Evolutionary conservation across 2,329 filamentous ascomycete species (phyloP), one percentile per base, ranked within the genome.

Genomic region (Phoma sp.): DNA sequence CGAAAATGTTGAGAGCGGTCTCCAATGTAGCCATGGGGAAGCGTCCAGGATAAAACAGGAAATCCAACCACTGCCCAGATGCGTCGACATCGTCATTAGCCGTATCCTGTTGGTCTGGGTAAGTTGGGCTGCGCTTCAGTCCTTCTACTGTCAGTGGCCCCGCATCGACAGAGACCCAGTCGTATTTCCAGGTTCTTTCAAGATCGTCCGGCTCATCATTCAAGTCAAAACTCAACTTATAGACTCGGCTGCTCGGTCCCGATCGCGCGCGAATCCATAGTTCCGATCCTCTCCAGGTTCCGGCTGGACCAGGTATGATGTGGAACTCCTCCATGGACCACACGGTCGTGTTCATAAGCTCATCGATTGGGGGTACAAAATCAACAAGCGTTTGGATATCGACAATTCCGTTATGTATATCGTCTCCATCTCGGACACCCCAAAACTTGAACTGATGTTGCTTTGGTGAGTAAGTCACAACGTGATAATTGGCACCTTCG

Each of bases 401-500:
- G 59, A 86, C 84, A 13, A 96, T 81, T 8, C 87, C 81, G 19
- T 92, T 73, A 2, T 78, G 81, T 61, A 77, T 62, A 64, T 78
- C 61, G 65, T 89, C 82, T 64, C 84, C 84, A 48, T 88, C 85
- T 62, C 87, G 85, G 17, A 89, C 84, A 48, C 85, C 85, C 91
- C 93, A 99, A 71, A 99, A 93, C 74, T 96, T 98, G 82, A 99
- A 98, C 71, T 94, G 89, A 32, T 95, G 85, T 27, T 92, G 90
- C 60, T 95, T 86, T 0, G 95, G 94, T 10, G 93, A 97, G 74
- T 92, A 96, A 8, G 92, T 94, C 33, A 91, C 86, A 48, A 94
- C 84, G 55, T 84, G 83, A 69, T 86, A 88, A 35, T 76, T 70
- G 57, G 81, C 79, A 19, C 77, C 78, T 46, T 79, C 77, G 25